Conservation (phyloP, 1,284 basidiomycete genomes). For the Prillingera fragicola region DNA sequence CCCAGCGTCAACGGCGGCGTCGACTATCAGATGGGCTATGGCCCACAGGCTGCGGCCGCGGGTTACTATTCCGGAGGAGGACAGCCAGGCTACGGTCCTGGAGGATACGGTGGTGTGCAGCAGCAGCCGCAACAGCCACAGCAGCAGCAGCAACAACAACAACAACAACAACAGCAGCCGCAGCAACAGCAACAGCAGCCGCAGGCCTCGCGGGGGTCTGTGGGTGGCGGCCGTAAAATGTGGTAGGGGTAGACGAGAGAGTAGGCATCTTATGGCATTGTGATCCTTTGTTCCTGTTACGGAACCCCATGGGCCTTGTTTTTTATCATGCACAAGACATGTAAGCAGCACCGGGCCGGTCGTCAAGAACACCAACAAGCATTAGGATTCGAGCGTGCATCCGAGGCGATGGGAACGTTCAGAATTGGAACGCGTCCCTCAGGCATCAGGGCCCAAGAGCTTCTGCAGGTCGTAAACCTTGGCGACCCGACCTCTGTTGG, state of each 20-base stretch:
- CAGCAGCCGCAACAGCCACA: constrained; percentile 3
- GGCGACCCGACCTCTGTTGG: no score
- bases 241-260: neutral
- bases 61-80: constrained; percentile 6
- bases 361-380: no score
- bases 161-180: constrained; percentile 5
- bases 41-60: constrained; percentile 4
- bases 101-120: neutral
- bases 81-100: neutral
- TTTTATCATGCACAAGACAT: no score
- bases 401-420: no score
- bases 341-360: no score
- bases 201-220: constrained; percentile 1
- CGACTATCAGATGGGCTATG: constrained; percentile 13
- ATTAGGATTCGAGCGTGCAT: no score
- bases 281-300: no score
- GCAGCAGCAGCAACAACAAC: constrained; percentile 6
- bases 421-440: no score
- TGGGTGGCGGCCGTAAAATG: constrained; percentile 5
- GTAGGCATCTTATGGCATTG: no score
- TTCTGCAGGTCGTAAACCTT: no score
- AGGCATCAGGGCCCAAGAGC: no score
- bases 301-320: no score
- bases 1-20: constrained; percentile 3
- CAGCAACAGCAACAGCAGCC: constrained; percentile 10